Evolutionary conservation across 495 filamentous ascomycete species (phyloP), one percentile per base, ranked within the genome.

Genomic region (Xylaria longipes): DNA sequence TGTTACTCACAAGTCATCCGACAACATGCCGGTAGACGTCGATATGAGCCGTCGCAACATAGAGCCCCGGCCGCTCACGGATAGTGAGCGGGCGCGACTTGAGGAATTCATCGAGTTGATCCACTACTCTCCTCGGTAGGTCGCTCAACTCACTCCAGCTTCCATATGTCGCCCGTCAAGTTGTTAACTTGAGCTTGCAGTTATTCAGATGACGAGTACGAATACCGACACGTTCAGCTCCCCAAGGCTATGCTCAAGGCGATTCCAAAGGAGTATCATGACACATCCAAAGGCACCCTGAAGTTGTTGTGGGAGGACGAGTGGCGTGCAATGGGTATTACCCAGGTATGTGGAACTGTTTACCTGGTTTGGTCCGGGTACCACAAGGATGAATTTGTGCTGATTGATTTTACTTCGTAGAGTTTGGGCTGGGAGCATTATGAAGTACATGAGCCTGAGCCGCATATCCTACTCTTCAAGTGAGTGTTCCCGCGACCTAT

Each of bases 371-470:
- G 37, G 57, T 7, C 25, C 45, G 31, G 43, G 22, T 25, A 35
- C 5, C 52, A 35, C 31, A 29, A 27, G 52, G 29, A 22, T 15
- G 25, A 27, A 29, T 41, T 41, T 22, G 27, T 20, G 50, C 80
- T 84, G 70, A 82, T 66, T 45, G 41, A 22, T 37, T 52, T 52
- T 48, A 31, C 58, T 14, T 3, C 68, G 5, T 65, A 98, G 94
- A 98, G 97, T 81, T 84, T 98, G 73, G 96, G 96, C 33, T 99
- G 96, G 96, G 95, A 98, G 78, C 96, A 99, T 82, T 99, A 99
- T 74, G 96, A 99, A 82, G 96, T 98, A 66, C 96, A 99, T 79
- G 97, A 97, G 81, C 96, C 96, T 45, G 96, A 99, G 84, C 96
- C 96, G 62, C 96, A 99, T 75, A 98, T 99, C 71, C 88, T 99